Evolutionary conservation across 495 filamentous ascomycete genomes (phyloP).

Genomic region (Penicillium odoratum): DNA sequence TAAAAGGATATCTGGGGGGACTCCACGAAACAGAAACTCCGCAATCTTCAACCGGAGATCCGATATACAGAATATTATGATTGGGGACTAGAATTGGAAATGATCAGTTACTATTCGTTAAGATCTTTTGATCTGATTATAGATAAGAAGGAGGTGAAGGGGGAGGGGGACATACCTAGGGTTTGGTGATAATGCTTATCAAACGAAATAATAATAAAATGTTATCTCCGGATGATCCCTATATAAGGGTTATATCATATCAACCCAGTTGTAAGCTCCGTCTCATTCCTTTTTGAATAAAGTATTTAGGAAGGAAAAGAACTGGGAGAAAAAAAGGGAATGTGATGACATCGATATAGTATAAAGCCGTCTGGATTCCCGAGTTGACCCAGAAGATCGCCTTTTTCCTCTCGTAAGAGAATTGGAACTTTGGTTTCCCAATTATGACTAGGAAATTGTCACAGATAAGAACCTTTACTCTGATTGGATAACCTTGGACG

Average conservation of each 20-base stretch:
- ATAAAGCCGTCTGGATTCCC: slow-evolving; percentile 3
- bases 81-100: slow-evolving; percentile 3
- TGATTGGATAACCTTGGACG: slow-evolving; percentile 21
- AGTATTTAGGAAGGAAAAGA: slow-evolving; percentile 1
- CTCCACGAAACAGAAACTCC: slow-evolving; percentile 4
- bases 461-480: slow-evolving; percentile 22
- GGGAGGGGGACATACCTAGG: slow-evolving; percentile 11
- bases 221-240: background rate
- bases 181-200: no score
- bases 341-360: slow-evolving; percentile 25
- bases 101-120: slow-evolving; percentile 1
- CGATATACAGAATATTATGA: slow-evolving; percentile 3
- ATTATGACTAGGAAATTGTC: slow-evolving; percentile 30
- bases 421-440: slow-evolving; percentile 4
- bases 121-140: background rate
- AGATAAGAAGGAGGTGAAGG: background rate
- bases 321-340: background rate
- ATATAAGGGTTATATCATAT: slow-evolving; percentile 11
- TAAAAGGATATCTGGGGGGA: slow-evolving; percentile 14
- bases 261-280: slow-evolving; percentile 28
- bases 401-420: slow-evolving; percentile 33
- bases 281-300: slow-evolving; percentile 25
- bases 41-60: background rate
- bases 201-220: slow-evolving; percentile 12
- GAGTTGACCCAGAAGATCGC: slow-evolving; percentile 24